phyloP scores from a whole-genome alignment of 768 basidiomycete species.

The Tulasnella sp. region DNA sequence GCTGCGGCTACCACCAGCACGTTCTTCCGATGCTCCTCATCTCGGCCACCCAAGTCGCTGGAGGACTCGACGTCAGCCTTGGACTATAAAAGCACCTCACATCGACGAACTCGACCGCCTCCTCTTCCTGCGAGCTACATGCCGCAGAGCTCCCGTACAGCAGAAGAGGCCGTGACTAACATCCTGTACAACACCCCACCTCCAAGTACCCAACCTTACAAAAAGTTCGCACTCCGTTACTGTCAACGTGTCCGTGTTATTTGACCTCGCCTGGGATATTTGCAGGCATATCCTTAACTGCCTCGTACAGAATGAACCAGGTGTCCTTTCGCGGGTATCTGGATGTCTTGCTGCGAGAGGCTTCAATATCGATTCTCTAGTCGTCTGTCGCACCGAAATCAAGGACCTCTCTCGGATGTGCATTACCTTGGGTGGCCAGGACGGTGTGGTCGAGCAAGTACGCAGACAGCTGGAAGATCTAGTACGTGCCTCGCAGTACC shows the following conservation, averaged over 20 bases:
- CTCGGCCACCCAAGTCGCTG: conserved; percentile 39
- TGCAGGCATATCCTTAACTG: conserved; percentile 89
- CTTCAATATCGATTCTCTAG: conserved; percentile 97
- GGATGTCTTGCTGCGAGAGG: conserved; percentile 95
- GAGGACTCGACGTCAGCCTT: conserved; percentile 92
- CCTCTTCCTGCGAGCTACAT: conserved; percentile 77
- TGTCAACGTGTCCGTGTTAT: not conserved
- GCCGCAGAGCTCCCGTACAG: conserved; percentile 62
- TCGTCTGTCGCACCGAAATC: conserved; percentile 96
- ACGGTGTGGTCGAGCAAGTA: conserved; percentile 95
- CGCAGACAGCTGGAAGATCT: conserved; percentile 92
- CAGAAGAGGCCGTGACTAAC: conserved; percentile 95
- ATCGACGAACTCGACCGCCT: conserved; percentile 55
- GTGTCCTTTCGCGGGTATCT: conserved; percentile 95
- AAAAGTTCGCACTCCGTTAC: conserved; percentile 49
- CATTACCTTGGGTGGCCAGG: conserved; percentile 92
- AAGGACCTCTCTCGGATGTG: conserved; percentile 97
- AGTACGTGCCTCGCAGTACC: conserved; percentile 54
- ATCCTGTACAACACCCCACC: conserved; percentile 95
- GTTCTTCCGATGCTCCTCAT: not conserved
- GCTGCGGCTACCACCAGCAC: not conserved
- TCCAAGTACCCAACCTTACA: conserved; percentile 82
- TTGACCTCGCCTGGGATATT: not conserved
- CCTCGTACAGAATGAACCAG: conserved; percentile 97
- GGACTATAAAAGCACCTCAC: conserved; percentile 68